Percentiles rank a stretch among this genome's conserved stretches.
phyloP scores from a whole-genome alignment of 108 stramenopile species.

The Cylindrotheca closterium region DNA sequence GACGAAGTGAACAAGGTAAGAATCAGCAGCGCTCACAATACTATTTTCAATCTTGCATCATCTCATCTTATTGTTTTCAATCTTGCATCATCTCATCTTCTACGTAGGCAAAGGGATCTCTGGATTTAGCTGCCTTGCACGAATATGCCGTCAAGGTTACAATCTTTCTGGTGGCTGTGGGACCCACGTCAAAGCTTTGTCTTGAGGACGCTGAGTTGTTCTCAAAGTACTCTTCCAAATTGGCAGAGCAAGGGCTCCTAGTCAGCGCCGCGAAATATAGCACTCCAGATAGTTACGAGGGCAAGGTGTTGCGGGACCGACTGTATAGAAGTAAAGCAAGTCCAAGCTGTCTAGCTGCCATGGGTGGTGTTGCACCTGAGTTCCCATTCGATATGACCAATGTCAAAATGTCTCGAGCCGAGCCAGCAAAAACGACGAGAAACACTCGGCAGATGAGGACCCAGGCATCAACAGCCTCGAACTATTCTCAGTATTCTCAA shows the following conservation, averaged over 20 bases:
- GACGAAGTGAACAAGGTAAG: slow-evolving; percentile 43
- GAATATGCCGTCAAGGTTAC: slow-evolving; percentile 91
- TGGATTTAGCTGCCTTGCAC: slow-evolving; percentile 78
- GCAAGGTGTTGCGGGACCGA: slow-evolving; percentile 68
- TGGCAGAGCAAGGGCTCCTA: slow-evolving; percentile 92
- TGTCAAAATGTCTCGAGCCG: slow-evolving; percentile 53
- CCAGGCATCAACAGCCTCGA: background rate
- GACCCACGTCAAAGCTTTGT: slow-evolving; percentile 41
- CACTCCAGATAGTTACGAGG: slow-evolving; percentile 47
- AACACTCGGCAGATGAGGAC: slow-evolving; percentile 14
- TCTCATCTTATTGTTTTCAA: background rate
- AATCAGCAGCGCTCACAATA: background rate
- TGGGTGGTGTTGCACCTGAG: slow-evolving; percentile 63
- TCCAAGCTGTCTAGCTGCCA: slow-evolving; percentile 51
- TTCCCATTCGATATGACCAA: slow-evolving; percentile 66
- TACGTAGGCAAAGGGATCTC: slow-evolving; percentile 27
- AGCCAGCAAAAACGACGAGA: slow-evolving; percentile 23
- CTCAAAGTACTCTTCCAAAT: slow-evolving; percentile 76
- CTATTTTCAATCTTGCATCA: background rate
- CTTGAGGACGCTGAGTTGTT: slow-evolving; percentile 75
- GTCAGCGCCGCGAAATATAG: slow-evolving; percentile 84
- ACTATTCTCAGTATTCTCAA: slow-evolving; percentile 7
- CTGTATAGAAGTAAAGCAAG: slow-evolving; percentile 69
- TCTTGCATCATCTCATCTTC: background rate
- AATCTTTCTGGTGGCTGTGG: slow-evolving; percentile 76